phyloP scores from a whole-genome alignment of 129 eudicot species.

The Daucus carota region DH1_v3.0 NC_030382.2:58662501-58663000 shows the following conservation, averaged over 20 bases:
- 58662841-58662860: conserved; percentile 91
- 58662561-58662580: neutral
- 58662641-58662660: conserved; percentile 84
- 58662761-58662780: neutral
- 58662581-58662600: conserved; percentile 2
- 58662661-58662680: conserved; percentile 95
- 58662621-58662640: conserved; percentile 94
- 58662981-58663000: conserved; percentile 99
- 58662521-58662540: neutral
- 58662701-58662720: conserved; percentile 1
- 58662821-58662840: conserved; percentile 87
- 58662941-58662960: neutral
- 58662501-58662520: neutral
- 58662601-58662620: conserved; percentile 94
- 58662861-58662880: conserved; percentile 98
- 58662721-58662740: neutral
- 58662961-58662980: conserved; percentile 40
- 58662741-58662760: neutral
- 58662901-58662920: conserved; percentile 1
- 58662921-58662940: neutral
- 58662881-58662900: conserved; percentile 83
- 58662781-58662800: conserved; percentile 81
- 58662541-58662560: neutral
- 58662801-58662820: conserved; percentile 99
- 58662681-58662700: conserved; percentile 61